phyloP scores from a whole-genome alignment of 805 yeast genomes.

The Candida gorgasii region DNA sequence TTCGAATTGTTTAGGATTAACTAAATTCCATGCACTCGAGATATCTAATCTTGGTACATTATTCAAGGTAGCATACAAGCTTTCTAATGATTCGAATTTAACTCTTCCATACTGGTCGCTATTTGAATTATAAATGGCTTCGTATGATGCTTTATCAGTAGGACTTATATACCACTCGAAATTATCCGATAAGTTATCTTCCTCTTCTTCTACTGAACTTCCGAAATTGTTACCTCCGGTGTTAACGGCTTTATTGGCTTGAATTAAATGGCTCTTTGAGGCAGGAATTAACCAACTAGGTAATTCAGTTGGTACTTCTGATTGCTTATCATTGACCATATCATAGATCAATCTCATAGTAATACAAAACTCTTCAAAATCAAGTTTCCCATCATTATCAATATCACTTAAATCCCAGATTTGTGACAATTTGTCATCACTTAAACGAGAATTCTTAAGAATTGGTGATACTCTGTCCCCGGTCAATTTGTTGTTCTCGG shows the following conservation, averaged over 20 bases:
- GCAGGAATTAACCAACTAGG: constrained; percentile 96
- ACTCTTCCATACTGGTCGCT: constrained; percentile 81
- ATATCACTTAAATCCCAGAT: constrained; percentile 94
- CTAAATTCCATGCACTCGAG: constrained; percentile 90
- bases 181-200: constrained; percentile 58
- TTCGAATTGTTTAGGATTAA: constrained; percentile 84
- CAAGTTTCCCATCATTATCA: constrained; percentile 87
- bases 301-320: constrained; percentile 62
- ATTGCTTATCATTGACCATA: constrained; percentile 68
- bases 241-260: constrained; percentile 74
- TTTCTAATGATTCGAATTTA: constrained; percentile 67
- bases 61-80: constrained; percentile 64
- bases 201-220: constrained; percentile 55
- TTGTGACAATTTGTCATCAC: constrained; percentile 71
- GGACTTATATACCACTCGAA: constrained; percentile 98
- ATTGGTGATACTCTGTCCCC: constrained; percentile 87
- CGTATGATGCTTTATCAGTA: constrained; percentile 75
- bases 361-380: constrained; percentile 96
- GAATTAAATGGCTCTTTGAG: constrained; percentile 78
- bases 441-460: constrained; percentile 82
- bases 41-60: constrained; percentile 83
- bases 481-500: constrained; percentile 72
- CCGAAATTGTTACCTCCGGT: constrained; percentile 20
- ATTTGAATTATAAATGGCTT: constrained; percentile 70
- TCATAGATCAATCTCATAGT: constrained; percentile 96